Conservation (phyloP, 805 yeast species). For the Komagataella pseudopastoris region DNA sequence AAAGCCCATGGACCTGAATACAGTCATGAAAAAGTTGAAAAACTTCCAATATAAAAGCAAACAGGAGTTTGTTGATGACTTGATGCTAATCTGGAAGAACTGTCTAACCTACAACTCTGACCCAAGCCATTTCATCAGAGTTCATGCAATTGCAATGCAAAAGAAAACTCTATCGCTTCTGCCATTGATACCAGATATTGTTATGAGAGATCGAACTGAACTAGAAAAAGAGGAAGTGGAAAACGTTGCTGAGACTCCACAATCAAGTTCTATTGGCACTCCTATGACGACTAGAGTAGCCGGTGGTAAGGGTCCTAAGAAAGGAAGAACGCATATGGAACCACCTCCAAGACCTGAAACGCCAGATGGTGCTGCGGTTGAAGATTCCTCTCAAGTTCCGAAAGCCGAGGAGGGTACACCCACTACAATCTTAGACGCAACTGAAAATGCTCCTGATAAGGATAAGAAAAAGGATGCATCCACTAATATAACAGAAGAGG, state of each 20-base stretch:
- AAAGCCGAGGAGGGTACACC: conserved; percentile 1
- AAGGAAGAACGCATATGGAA: conserved; percentile 13
- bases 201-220: conserved; percentile 58
- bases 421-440: conserved; percentile 3
- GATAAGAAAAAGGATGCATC: neutral
- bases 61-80: conserved; percentile 84
- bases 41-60: conserved; percentile 72
- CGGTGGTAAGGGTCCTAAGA: conserved; percentile 20
- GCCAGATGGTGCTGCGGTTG: neutral
- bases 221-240: conserved; percentile 52
- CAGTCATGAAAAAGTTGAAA: conserved; percentile 84
- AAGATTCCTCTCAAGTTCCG: neutral
- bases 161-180: conserved; percentile 64
- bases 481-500: neutral
- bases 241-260: conserved; percentile 18
- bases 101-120: conserved; percentile 90
- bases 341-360: neutral
- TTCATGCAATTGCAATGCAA: conserved; percentile 94
- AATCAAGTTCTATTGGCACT: conserved; percentile 1
- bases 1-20: conserved; percentile 92
- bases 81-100: conserved; percentile 90
- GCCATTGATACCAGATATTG: conserved; percentile 84
- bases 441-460: conserved; percentile 5
- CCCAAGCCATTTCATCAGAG: conserved; percentile 82
- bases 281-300: conserved; percentile 15